A percentile compares a stretch with the other conserved stretches of the same genome.
Conservation (phyloP, 345 rosid species). For the Eucalyptus microcorys region DNA sequence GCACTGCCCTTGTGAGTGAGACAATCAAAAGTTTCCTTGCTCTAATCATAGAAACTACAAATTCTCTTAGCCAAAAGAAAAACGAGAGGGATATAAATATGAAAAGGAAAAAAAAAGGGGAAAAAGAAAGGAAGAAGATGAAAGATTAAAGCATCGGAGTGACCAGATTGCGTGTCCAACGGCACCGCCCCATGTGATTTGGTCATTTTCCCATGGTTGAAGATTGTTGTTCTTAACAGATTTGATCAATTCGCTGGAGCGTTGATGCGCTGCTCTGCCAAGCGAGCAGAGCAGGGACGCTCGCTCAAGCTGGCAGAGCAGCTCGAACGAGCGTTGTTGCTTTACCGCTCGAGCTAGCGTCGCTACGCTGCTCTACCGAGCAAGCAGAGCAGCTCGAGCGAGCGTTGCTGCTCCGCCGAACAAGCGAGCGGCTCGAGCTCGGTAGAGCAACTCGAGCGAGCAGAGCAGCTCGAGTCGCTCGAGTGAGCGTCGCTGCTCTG, state of each 20-base stretch:
- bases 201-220: background rate
- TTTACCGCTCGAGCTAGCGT: too few species aligned
- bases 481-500: too few species aligned
- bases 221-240: background rate
- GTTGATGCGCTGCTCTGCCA: too few species aligned
- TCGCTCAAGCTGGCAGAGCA: too few species aligned
- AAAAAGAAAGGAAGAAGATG: background rate
- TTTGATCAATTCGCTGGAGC: background rate
- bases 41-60: background rate
- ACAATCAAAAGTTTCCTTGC: background rate
- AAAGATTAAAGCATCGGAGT: background rate
- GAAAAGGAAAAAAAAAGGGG: background rate
- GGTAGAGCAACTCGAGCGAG: too few species aligned
- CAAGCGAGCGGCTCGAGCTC: too few species aligned
- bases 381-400: too few species aligned
- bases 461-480: too few species aligned
- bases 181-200: slow-evolving; percentile 4
- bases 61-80: background rate
- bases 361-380: too few species aligned
- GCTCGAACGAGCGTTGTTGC: too few species aligned
- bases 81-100: background rate
- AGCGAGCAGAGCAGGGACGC: too few species aligned
- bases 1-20: background rate
- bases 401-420: too few species aligned
- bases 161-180: slow-evolving; percentile 1